Conservation (phyloP, 441 rosid species). For the Adansonia madagascariensis region DNA sequence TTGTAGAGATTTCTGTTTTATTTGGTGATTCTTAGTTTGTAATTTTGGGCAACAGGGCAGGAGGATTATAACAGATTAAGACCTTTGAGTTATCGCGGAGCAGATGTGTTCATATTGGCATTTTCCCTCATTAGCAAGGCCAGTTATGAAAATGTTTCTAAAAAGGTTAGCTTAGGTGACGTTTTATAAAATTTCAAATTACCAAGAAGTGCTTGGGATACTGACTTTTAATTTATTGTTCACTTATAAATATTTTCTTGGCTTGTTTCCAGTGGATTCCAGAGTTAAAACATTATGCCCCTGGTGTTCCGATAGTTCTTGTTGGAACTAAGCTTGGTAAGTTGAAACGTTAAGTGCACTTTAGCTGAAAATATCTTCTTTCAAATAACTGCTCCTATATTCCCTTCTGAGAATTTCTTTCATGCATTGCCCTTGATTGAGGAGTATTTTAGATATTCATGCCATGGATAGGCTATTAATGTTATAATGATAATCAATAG, state of each 20-base stretch:
- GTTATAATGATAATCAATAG: neutral
- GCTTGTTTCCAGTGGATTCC: constrained; percentile 58
- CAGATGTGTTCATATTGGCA: constrained; percentile 66
- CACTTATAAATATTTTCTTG: constrained; percentile 23
- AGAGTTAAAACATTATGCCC: constrained; percentile 64
- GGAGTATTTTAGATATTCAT: neutral
- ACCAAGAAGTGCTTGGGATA: constrained; percentile 14
- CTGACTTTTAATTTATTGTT: neutral
- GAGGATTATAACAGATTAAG: constrained; percentile 69
- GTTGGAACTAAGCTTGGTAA: constrained; percentile 65
- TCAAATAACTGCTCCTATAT: neutral
- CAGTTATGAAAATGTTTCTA: constrained; percentile 68
- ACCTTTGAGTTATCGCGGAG: constrained; percentile 71
- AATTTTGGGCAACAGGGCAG: constrained; percentile 48
- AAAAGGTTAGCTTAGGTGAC: constrained; percentile 42
- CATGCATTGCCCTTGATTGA: neutral
- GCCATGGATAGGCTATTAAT: neutral
- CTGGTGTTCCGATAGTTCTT: constrained; percentile 64
- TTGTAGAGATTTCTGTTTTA: constrained; percentile 5
- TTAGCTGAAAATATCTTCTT: neutral
- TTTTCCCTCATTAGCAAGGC: constrained; percentile 73
- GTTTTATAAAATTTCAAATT: constrained; percentile 33
- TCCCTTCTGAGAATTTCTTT: neutral
- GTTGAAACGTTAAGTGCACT: neutral
- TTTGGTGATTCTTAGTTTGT: constrained; percentile 1